Evolutionary conservation across 1,284 basidiomycete species (phyloP), one percentile per base, ranked within the genome.

Genomic region (Paramarasmius palmivorus): DNA sequence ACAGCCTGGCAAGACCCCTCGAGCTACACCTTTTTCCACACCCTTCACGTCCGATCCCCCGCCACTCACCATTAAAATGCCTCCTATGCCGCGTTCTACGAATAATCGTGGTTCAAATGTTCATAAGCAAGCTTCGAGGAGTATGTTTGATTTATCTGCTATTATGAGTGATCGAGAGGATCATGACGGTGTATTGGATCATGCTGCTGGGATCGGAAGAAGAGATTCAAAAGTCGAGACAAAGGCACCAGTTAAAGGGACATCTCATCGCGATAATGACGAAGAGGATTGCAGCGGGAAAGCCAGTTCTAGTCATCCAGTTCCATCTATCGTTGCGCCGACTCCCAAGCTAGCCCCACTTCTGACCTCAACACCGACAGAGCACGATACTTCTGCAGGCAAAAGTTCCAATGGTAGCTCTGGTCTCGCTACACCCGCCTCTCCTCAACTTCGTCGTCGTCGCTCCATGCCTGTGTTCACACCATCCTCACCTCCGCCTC

Each of bases 91-190:
- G 23, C 4, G 17, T 9, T 15, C 17, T 22, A 15, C 44, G 2
- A 41, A 14, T 22, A 9, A 19, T 4, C 55, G 51, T 62, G 51
- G 32, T 55, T 53, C 56, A 65, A 53, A 29, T 44, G 34, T 88
- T 57, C 86, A 85, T 63, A 77, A 80, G 48, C 85, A 83, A 26
- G 77, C 78, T 0, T 92, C 90, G 26, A 78, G 61, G 54, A 78
- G 76, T 54, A 67, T 76, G 61, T 65, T 83, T 49, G 73, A 82
- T 67, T 57, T 76, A 23, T 64, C 68, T 53, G 64, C 53, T 12
- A 29, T 26, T 7, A 14, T 46, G 25, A 1, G 5, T 17, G 44
- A 46, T 12, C 29, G 29, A 32, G 68, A 65, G 22, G 67, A 66
- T 65, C 56, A 65, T 64, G 48, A 67, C 64, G 25, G 63, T 65